These are phyloP conservation scores for Penicillium tannophilum DNA, from an alignment of 495 filamentous ascomycete species.

Conservation along the genomic window DNA sequence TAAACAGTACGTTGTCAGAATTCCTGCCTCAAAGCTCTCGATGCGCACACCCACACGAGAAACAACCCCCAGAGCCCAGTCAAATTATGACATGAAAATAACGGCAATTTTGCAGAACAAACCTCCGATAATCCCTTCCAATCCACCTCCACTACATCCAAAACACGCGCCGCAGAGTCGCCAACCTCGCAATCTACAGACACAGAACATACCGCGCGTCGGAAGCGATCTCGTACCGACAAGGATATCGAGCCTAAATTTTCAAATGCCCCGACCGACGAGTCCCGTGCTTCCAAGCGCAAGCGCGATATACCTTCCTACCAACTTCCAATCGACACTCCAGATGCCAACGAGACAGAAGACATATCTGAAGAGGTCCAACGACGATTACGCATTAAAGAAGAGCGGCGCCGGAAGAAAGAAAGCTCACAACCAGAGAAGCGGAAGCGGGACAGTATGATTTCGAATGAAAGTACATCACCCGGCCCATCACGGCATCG, in stretches of 20 bases:
- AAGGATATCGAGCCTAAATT: slow-evolving; percentile 4
- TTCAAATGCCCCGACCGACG: slow-evolving; percentile 5
- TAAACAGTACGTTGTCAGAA: slow-evolving; percentile 25
- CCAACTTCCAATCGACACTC: slow-evolving; percentile 22
- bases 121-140: neutral
- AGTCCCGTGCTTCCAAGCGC: slow-evolving; percentile 22
- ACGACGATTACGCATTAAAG: slow-evolving; percentile 41
- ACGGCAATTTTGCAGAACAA: slow-evolving; percentile 5
- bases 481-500: slow-evolving; percentile 7
- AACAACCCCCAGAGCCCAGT: no score
- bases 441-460: slow-evolving; percentile 40
- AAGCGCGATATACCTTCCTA: slow-evolving; percentile 20
- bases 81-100: no score
- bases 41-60: neutral
- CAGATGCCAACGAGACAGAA: slow-evolving; percentile 41
- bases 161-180: slow-evolving; percentile 1
- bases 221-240: slow-evolving; percentile 21
- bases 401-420: slow-evolving; percentile 36
- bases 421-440: slow-evolving; percentile 36
- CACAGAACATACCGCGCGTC: slow-evolving; percentile 5
- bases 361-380: slow-evolving; percentile 51
- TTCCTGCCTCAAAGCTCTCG: neutral
- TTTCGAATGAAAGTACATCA: slow-evolving; percentile 35
- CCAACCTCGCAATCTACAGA: slow-evolving; percentile 16
- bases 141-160: neutral